phyloP scores from a whole-genome alignment of 345 rosid genomes.

The Arabidopsis thaliana region DNA sequence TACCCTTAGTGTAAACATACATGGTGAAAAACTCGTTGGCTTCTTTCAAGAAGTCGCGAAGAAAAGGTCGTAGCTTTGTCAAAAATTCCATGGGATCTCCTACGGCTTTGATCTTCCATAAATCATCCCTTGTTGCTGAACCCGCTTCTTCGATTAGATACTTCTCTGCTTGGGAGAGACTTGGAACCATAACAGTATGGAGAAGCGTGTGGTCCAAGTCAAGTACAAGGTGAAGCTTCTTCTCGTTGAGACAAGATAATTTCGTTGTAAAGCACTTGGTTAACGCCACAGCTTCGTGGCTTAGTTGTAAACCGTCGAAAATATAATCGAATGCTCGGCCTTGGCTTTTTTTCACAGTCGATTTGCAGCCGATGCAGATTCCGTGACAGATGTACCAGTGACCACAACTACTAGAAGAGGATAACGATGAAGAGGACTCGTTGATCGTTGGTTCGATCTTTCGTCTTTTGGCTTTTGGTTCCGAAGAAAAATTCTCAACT shows the following conservation, averaged over 20 bases:
- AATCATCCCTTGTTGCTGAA: conserved; percentile 6
- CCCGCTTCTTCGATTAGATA: conserved; percentile 23
- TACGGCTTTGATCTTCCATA: not conserved
- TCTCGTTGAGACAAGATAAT: conserved; percentile 3
- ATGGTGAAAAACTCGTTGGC: conserved; percentile 16
- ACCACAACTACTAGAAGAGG: conserved; percentile 9
- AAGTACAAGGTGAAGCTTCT: conserved; percentile 35
- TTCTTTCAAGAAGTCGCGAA: conserved; percentile 22
- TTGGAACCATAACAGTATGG: not conserved
- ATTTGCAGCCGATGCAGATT: conserved; percentile 11
- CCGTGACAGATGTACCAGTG: conserved; percentile 11
- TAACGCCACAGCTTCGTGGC: conserved; percentile 17
- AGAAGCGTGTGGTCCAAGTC: conserved; percentile 40
- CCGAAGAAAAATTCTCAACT: not conserved
- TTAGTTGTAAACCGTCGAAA: conserved; percentile 15
- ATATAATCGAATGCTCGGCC: conserved; percentile 14
- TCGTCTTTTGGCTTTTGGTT: conserved; percentile 10
- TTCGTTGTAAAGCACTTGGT: conserved; percentile 1
- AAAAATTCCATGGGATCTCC: not conserved
- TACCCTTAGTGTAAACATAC: conserved; percentile 35
- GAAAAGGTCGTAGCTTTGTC: conserved; percentile 31
- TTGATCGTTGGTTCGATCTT: not conserved
- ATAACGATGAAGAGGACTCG: not conserved
- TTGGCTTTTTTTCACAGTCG: not conserved
- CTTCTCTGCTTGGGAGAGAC: conserved; percentile 14